Base-by-base conservation (phyloP, 2,329 filamentous ascomycete species). In the Salinomyces thailandicus region DNA sequence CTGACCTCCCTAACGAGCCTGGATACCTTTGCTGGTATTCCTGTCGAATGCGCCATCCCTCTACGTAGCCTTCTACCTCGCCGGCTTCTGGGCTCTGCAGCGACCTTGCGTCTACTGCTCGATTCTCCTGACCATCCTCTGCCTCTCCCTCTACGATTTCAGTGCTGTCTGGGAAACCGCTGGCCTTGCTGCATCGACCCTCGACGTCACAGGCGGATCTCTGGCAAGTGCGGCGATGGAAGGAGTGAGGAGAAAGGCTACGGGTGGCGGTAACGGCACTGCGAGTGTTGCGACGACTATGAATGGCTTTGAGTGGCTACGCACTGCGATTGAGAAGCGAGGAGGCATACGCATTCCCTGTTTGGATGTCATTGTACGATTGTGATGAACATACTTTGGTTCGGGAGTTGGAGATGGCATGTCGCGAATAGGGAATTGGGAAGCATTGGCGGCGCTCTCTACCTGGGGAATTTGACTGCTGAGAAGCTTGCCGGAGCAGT, bases 61-160 rank as follows among this genome's bases (percentile, higher is more conserved):
- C 44, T 70, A 69, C 53, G 60, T 68, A 43, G 48, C 67, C 43
- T 61, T 68, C 55, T 69, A 69, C 57, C 60, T 98, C 67, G 72
- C 85, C 47, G 85, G 87, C 61, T 94, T 87, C 47, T 96, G 94
- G 70, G 84, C 93, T 64, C 79, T 98, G 53, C 93, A 95, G 66
- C 80, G 89, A 37, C 91, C 91, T 36, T 98, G 91, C 68, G 81
- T 94, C 51, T 98, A 98, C 72, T 98, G 91, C 74, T 94, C 86
- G 43, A 79, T 95, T 44, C 81, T 98, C 36, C 84, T 98, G 33
- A 74, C 94, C 47, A 86, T 96, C 51, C 85, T 98, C 50, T 93
- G 95, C 68, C 74, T 87, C 48, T 93, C 86, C 59, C 91, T 96
- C 66, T 91, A 96, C 69, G 89, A 96, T 66, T 82, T 95, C 53